phyloP scores from a whole-genome alignment of 2,329 filamentous ascomycete genomes.

The Trichophyton mentagrophytes region DNA sequence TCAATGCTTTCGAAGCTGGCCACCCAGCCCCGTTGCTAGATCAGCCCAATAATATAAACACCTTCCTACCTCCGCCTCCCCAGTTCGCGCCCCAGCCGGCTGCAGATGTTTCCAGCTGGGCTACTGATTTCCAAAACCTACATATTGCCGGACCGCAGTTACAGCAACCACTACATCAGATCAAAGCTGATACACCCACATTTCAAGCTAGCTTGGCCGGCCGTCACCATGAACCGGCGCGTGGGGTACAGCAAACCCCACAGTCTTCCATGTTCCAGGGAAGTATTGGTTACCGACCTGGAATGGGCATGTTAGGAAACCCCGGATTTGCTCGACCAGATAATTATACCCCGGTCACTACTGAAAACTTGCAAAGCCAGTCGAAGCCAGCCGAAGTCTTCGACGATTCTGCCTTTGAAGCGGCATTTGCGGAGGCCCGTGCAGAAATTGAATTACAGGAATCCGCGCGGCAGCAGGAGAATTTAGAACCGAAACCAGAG shows the following conservation, averaged over 20 bases:
- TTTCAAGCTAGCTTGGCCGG: conserved; percentile 22
- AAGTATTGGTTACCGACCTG: conserved; percentile 5
- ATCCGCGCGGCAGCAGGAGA: conserved; percentile 11
- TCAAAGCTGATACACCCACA: conserved; percentile 28
- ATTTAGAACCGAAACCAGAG: not conserved
- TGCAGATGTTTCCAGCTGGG: conserved; percentile 26
- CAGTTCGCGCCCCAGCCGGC: conserved; percentile 20
- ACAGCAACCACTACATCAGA: conserved; percentile 38
- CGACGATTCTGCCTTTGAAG: conserved; percentile 36
- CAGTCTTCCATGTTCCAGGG: conserved; percentile 9
- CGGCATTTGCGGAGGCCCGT: conserved; percentile 32
- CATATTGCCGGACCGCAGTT: conserved; percentile 29
- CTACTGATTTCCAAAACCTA: conserved; percentile 36
- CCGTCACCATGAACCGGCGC: conserved; percentile 53
- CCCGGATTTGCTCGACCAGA: not conserved
- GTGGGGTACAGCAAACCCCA: conserved; percentile 21
- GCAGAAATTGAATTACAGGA: conserved; percentile 26
- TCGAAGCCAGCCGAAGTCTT: conserved; percentile 20
- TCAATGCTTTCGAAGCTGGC: conserved; percentile 51
- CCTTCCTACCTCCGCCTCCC: conserved; percentile 20
- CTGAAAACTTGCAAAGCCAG: not conserved
- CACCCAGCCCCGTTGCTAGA: conserved; percentile 23
- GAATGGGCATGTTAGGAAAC: not conserved
- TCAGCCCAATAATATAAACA: conserved; percentile 26
- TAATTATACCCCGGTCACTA: not conserved